Base-by-base conservation (phyloP, 140 eudicot species). In the Flaveria floridana region DNA sequence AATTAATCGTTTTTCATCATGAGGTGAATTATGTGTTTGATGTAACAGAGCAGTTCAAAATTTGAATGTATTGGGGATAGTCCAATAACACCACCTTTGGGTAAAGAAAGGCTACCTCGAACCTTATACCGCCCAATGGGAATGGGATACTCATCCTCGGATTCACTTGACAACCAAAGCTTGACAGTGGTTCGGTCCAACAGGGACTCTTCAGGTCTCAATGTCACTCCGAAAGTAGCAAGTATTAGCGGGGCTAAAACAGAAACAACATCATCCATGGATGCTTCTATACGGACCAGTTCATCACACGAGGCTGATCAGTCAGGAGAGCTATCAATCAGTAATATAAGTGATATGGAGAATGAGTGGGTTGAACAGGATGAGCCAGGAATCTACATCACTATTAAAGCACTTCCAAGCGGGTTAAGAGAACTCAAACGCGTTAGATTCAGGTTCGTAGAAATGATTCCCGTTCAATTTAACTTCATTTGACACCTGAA, bases 331-430 rank as follows among this genome's bases (percentile, higher is more conserved):
- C 65, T 89, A 51, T 93, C 98, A 4, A 85, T 90, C 28, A 90
- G 98, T 82, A 90, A 90, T 78, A 96, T 91, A 7, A 94, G 99
- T 79, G 99, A 94, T 70, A 56, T 83, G 62, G 97, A 93, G 73
- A 88, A 85, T 18, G 96, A 93, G 80, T 93, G 98, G 98, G 98
- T 93, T 55, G 97, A 93, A 78, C 96, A 93, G 74, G 98, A 93
- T 34, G 96, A 93, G 70, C 96, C 98, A 0, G 98, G 98, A 7
- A 97, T 93, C 18, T 93, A 93, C 67, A 93, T 93, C 28, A 93
- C 98, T 16, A 90, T 93, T 77, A 86, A 89, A 77, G 89, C 96
- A 23, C 84, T 90, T 82, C 91, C 98, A 20, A 87, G 88, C 55
- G 98, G 98, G 7, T 78, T 68, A 65, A 75, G 96, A 77, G 98